phyloP scores from a whole-genome alignment of 2,329 filamentous ascomycete genomes.

The Meredithiella fracta region DNA sequence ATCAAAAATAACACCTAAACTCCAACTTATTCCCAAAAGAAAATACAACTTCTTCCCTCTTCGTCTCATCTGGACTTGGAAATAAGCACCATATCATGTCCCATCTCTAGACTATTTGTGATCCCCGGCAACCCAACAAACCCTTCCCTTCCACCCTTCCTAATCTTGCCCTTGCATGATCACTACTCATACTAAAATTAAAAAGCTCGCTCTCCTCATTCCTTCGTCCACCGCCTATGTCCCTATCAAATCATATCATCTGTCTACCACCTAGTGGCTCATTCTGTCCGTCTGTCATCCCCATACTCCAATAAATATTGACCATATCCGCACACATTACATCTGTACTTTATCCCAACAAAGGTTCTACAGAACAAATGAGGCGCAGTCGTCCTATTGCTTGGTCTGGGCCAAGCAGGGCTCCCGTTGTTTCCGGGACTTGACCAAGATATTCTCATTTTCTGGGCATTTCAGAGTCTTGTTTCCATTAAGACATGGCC shows the following conservation, averaged over 20 bases:
- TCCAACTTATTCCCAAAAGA: no score
- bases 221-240: background rate
- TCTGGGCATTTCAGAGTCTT: background rate
- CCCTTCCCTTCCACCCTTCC: background rate
- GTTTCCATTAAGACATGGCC: background rate
- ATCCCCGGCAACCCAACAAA: background rate
- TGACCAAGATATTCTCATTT: background rate
- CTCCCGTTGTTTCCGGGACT: background rate
- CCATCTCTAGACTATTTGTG: background rate
- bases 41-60: no score
- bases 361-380: background rate
- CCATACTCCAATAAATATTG: background rate
- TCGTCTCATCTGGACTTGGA: no score
- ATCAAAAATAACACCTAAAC: no score
- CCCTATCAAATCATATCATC: background rate
- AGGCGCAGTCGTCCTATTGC: constrained; percentile 6
- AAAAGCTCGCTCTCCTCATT: background rate
- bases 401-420: constrained; percentile 3
- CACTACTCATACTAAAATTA: background rate
- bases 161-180: background rate
- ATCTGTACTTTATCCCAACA: no score
- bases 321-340: no score
- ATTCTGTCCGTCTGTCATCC: background rate
- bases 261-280: background rate
- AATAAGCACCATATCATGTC: no score